Evolutionary conservation across 441 rosid genomes (phyloP), one percentile per base, ranked within the genome.

Genomic region (Corymbia citriodora): DNA sequence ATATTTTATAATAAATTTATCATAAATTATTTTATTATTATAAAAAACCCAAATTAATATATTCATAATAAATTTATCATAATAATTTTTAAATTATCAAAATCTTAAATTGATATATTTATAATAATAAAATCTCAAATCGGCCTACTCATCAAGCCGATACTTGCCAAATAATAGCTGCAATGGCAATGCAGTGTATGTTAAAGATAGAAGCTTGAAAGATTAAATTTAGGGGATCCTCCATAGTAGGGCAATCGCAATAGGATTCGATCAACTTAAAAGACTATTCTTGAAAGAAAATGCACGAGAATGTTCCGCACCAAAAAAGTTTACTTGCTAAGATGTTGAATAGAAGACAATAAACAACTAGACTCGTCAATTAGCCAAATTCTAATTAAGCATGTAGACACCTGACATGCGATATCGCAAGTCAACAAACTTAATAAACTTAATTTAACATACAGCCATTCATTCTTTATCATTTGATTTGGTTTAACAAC

Each of bases 111-210:
- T 40, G 40, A 40, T 40, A 40, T 40, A 40, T 40, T 40, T 40
- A 5, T 40, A 40, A 40, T 5, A 40, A 40, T 40, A 40, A 40
- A 40, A 40, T 40, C 40, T 40, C 40, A 40, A 40, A 40, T 5
- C 40, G 33, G 96, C 98, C 91, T 97, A 99, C 87, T 97, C 99
- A 92, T 97, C 99, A 40, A 97, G 89, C 72, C 94, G 96, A 92
- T 91, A 93, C 93, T 92, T 96, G 89, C 96, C 97, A 81, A 97
- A 97, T 59, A 94, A 94, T 27, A 97, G 94, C 99, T 98, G 95
- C 89, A 23, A 88, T 74, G 29, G 50, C 83, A 40, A 10, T 40
- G 14, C 3, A 45, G 21, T 45, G 9, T 79, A 0, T 79, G 1
- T 40, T 74, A 40, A 40, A 31, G 82, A 54, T 36, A 36, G 88